Conservation (phyloP, 2,329 filamentous ascomycete species). For the Diaporthe vaccinii region DNA sequence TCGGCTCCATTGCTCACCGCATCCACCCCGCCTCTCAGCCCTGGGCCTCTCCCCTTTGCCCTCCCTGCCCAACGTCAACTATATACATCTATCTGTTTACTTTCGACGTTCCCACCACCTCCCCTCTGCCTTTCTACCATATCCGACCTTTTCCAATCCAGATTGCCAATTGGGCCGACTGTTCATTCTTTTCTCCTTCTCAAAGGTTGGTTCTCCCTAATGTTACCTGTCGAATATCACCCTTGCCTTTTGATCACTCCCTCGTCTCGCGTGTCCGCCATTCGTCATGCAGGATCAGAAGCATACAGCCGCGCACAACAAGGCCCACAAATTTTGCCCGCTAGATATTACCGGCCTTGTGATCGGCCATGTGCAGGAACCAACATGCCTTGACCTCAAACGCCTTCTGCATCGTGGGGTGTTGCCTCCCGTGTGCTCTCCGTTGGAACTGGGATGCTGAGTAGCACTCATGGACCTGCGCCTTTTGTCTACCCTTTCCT, state of each 20-base stretch:
- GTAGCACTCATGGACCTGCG: not conserved
- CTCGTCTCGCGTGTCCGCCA: conserved; percentile 10
- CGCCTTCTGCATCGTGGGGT: conserved; percentile 7
- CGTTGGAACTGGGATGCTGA: not conserved
- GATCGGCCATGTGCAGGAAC: conserved; percentile 16
- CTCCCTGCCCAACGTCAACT: not conserved
- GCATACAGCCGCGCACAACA: conserved; percentile 19
- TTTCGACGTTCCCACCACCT: not conserved
- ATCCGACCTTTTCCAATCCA: not conserved
- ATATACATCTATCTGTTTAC: not conserved
- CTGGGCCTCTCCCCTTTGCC: not conserved
- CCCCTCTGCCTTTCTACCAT: not conserved
- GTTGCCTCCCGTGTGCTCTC: conserved; percentile 4
- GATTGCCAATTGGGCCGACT: not conserved
- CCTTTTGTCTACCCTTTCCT: not conserved
- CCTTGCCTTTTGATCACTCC: not conserved
- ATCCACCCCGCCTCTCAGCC: not conserved
- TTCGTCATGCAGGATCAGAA: conserved; percentile 2
- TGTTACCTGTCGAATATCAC: conserved; percentile 12
- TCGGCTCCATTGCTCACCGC: conserved; percentile 5
- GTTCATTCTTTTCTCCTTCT: not conserved
- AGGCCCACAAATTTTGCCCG: conserved; percentile 21
- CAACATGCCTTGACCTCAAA: conserved; percentile 19
- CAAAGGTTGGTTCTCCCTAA: not conserved
- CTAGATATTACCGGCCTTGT: not conserved